A percentile compares a stretch with the other conserved stretches of the same genome.
Conservation (phyloP, 305 asterid genomes). For the Rubia tinctorum region DNA sequence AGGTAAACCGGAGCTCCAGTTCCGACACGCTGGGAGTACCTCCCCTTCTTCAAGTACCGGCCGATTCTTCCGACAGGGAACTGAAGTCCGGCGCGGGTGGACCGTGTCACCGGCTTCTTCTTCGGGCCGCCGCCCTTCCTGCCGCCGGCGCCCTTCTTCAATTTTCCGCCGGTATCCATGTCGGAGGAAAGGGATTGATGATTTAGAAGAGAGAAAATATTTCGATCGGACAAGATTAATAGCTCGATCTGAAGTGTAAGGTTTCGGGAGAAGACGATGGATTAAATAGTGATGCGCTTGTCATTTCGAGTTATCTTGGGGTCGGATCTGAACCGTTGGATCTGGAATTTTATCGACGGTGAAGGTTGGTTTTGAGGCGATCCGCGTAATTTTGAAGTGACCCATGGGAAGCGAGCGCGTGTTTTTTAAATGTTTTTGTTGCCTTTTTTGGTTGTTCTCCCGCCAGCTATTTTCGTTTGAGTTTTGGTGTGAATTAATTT, state of each 20-base stretch:
- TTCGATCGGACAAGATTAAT: neutral
- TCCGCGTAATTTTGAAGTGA: constrained; percentile 35
- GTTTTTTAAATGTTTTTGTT: constrained; percentile 22
- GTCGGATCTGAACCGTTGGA: constrained; percentile 32
- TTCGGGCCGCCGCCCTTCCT: constrained; percentile 31
- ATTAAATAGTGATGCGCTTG: constrained; percentile 12
- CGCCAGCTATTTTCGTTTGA: constrained; percentile 18
- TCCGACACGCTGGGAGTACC: constrained; percentile 28
- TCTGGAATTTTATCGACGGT: constrained; percentile 26
- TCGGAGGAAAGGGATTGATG: neutral
- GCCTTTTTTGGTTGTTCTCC: constrained; percentile 18
- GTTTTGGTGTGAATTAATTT: neutral
- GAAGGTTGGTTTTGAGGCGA: neutral
- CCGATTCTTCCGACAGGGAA: constrained; percentile 34
- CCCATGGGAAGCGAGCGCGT: constrained; percentile 33
- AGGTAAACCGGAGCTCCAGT: constrained; percentile 29
- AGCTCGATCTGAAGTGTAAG: neutral
- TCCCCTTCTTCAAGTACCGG: constrained; percentile 28
- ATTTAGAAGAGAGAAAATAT: too few relatives aligned
- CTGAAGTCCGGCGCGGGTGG: constrained; percentile 24
- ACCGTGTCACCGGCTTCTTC: constrained; percentile 26
- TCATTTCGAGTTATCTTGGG: constrained; percentile 5
- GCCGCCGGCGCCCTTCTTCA: constrained; percentile 31
- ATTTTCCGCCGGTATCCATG: constrained; percentile 24
- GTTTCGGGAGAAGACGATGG: neutral